Base-by-base conservation (phyloP, 1,139 yeast species). In the Saccharomyces hybrid region DNA sequence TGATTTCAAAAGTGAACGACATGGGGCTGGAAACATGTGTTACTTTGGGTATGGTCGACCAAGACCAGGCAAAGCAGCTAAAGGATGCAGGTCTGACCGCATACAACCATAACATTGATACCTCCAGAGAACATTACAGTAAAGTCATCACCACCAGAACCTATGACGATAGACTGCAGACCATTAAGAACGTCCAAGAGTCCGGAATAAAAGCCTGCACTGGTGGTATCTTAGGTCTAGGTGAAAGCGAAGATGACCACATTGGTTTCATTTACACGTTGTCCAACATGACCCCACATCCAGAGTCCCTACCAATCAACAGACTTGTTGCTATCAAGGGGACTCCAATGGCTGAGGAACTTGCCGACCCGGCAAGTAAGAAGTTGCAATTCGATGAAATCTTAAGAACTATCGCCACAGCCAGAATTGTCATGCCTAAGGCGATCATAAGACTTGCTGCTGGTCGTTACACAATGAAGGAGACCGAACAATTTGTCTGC, bases 231-330 rank as follows among this genome's bases (percentile, higher is more conserved):
- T 73, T 86, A 48, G 95, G 95, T 1, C 75, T 86, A 47, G 95
- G 95, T 2, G 95, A 86, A 67, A 81, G 88, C 11, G 75, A 75
- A 38, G 84, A 82, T 1, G 95, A 86, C 65, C 90, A 84, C 61
- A 72, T 86, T 51, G 81, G 88, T 0, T 86, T 86, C 59, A 70
- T 86, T 53, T 75, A 82, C 64, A 85, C 93, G 0, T 72, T 86
- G 56, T 75, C 90, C 1, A 86, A 83, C 2, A 77, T 86, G 82
- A 77, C 78, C 1, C 70, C 75, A 16, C 93, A 86, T 61, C 95
- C 95, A 0, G 95, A 86, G 68, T 84, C 90, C 1, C 75, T 86
- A 53, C 95, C 95, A n/a, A 86, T 86, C 58, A 86, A 86, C 67
- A 75, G 87, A 60, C 74, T 86, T 51, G 89, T 86, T n/a, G 84